phyloP scores from a whole-genome alignment of 345 rosid genomes.

The Euphorbia pulcherrima region DNA sequence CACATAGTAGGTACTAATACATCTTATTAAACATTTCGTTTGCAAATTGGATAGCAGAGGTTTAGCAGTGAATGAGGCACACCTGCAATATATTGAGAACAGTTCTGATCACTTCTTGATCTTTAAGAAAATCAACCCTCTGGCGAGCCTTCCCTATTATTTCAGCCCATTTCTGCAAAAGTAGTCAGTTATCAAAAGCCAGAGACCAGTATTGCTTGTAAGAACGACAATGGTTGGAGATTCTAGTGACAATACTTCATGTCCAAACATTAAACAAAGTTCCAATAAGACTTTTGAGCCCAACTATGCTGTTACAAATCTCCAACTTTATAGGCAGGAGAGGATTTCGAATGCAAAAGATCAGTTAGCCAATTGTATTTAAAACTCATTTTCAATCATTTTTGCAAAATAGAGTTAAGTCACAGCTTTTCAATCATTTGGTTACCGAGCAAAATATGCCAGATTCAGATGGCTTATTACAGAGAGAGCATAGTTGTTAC shows the following conservation, averaged over 20 bases:
- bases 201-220: not conserved
- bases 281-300: not conserved
- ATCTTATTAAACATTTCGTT: not conserved
- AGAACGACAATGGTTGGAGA: not conserved
- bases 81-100: slow-evolving; percentile 97
- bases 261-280: not conserved
- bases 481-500: too few species aligned
- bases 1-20: not conserved
- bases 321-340: too few species aligned
- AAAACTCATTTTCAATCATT: not conserved
- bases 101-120: slow-evolving; percentile 78
- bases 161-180: slow-evolving; percentile 89
- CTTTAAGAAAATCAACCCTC: slow-evolving; percentile 87
- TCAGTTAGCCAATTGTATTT: too few species aligned
- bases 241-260: not conserved
- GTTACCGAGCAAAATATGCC: not conserved
- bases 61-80: not conserved
- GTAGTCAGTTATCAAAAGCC: slow-evolving; percentile 19
- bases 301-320: too few species aligned
- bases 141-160: slow-evolving; percentile 93
- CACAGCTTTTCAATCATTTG: not conserved
- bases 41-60: not conserved
- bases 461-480: not conserved
- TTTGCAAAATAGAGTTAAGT: not conserved
- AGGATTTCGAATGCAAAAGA: too few species aligned